A percentile compares a stretch with the other conserved stretches of the same genome.
Conservation (phyloP, 2,329 filamentous ascomycete genomes). For the Exophiala viscosa region DNA sequence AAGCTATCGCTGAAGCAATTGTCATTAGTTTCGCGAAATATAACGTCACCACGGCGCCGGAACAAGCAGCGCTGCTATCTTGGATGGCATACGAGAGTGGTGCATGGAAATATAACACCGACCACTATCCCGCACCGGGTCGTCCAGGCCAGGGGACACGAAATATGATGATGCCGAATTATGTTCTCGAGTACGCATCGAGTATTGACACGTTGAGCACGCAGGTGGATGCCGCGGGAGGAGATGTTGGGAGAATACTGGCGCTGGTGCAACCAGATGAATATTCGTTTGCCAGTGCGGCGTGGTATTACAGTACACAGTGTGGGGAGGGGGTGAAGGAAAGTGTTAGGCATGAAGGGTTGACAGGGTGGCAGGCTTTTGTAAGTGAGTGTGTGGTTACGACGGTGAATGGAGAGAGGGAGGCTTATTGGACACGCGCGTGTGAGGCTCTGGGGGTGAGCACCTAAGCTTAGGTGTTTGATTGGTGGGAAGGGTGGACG, state of each 20-base stretch:
- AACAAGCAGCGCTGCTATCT: constrained; percentile 67
- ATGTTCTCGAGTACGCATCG: constrained; percentile 57
- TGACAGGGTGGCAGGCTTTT: constrained; percentile 52
- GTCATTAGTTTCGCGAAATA: constrained; percentile 56
- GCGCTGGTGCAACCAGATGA: constrained; percentile 49
- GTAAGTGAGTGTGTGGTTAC: constrained; percentile 54
- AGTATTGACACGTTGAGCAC: constrained; percentile 40
- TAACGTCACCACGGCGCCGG: constrained; percentile 50
- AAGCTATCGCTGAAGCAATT: constrained; percentile 40
- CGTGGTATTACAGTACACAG: constrained; percentile 59
- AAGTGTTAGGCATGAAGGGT: constrained; percentile 45
- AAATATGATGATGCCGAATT: constrained; percentile 60
- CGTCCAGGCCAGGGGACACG: constrained; percentile 67
- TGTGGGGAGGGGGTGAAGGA: constrained; percentile 46
- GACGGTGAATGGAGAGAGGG: constrained; percentile 44
- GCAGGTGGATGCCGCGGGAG: constrained; percentile 33
- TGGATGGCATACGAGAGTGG: constrained; percentile 69
- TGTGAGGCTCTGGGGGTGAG: constrained; percentile 37
- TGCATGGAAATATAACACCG: constrained; percentile 68
- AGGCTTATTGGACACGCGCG: constrained; percentile 50
- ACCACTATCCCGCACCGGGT: constrained; percentile 50
- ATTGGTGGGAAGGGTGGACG: too few species aligned
- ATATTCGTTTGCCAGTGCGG: constrained; percentile 56
- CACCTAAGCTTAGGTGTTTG: too few species aligned
- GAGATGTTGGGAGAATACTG: constrained; percentile 44